Evolutionary conservation across 805 yeast species (phyloP), one percentile per base, ranked within the genome.

Genomic region (Saturnispora gosingensis): DNA sequence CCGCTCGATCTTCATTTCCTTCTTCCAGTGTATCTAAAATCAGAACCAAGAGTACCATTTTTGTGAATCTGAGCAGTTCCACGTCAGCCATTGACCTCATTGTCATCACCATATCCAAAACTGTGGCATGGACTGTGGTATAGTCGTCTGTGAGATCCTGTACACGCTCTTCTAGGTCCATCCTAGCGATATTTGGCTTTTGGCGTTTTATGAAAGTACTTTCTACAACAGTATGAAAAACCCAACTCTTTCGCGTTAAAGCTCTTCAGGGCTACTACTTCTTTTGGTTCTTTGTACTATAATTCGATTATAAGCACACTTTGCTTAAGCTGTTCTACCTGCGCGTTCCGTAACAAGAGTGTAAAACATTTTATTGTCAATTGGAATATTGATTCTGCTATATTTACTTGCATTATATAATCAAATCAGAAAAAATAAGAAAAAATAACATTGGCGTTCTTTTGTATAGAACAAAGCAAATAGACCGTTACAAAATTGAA

Each of bases 31-130:
- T 11, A 40, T 48, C 51, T 9, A n/a, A 27, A 30, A 40, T 16
- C n/a, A 47, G 11, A 13, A 39, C 30, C 30, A 47, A 28, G 5
- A 42, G 8, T 11, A 27, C 50, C 20, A 47, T 10, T 46, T 54
- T 51, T 11, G 46, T 25, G 20, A 48, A 57, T 27, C 24, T 22
- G 11, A 54, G 36, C 3, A 57, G 43, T 4, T 46, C 43, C 13
- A 35, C 36, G 7, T 53, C 46, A 8, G 43, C 13, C 7, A 55
- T 47, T 3, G 48, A 48, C 15, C 55, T 50, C 48, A 55, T 36
- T 2, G 57, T 38, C 48, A 58, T 54, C 40, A 58, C 45, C 18
- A 55, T 42, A 32, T 60, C 62, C 3, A 58, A 13, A 1, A 59
- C 27, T 2, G 60, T 53, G 15, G 53, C 49, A 15, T 59, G 59